Conservation (phyloP, 768 basidiomycete species). For the Ramaria sp. region DNA sequence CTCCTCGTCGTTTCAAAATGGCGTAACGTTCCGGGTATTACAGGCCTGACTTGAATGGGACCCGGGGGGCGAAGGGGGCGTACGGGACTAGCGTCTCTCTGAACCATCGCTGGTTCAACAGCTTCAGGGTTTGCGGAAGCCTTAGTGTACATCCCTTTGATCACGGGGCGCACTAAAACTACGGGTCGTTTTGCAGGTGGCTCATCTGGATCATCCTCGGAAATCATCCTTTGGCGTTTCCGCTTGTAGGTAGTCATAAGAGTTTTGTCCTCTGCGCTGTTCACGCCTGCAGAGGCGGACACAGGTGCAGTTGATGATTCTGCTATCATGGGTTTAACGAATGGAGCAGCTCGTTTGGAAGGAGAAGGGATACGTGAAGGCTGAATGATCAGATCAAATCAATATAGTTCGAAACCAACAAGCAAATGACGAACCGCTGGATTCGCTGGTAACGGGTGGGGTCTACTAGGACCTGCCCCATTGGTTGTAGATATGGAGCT, state of each 20-base stretch:
- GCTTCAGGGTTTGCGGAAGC: no score
- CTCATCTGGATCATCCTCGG: slow-evolving; percentile 3
- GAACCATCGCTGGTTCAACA: neutral
- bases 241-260: neutral
- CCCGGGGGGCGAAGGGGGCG: neutral
- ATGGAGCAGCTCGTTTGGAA: neutral
- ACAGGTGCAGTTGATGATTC: neutral
- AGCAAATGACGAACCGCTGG: neutral
- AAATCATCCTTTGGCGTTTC: neutral
- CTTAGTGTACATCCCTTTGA: neutral
- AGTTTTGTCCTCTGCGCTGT: neutral
- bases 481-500: neutral
- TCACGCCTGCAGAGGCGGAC: neutral
- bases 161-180: neutral
- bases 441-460: neutral
- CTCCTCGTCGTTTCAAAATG: slow-evolving; percentile 5
- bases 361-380: slow-evolving; percentile 9
- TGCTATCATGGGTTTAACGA: neutral
- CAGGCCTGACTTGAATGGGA: neutral
- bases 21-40: neutral
- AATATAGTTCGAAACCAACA: no score
- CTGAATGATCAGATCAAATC: neutral
- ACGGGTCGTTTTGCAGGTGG: slow-evolving; percentile 1
- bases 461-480: neutral
- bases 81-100: neutral